phyloP scores from a whole-genome alignment of 164 flowering plant genomes.

The Brasenia schreberi region DNA sequence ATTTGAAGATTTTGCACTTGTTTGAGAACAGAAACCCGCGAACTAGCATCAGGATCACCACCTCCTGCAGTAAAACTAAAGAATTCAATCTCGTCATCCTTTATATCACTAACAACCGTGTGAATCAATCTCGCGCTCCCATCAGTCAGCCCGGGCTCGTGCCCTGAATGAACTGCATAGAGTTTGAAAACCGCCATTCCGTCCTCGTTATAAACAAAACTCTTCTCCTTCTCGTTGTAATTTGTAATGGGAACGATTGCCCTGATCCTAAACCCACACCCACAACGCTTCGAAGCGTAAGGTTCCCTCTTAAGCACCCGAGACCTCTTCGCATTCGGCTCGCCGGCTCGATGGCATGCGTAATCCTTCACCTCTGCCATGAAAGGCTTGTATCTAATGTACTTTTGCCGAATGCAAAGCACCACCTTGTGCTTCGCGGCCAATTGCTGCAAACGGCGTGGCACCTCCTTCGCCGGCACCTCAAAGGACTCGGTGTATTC shows the following conservation, averaged over 20 bases:
- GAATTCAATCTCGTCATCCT: background rate
- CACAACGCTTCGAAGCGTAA: conserved; percentile 87
- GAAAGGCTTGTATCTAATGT: conserved; percentile 91
- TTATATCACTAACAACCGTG: conserved; percentile 48
- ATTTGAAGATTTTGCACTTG: conserved; percentile 65
- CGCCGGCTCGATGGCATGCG: conserved; percentile 96
- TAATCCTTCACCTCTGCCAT: conserved; percentile 99
- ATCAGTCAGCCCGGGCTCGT: conserved; percentile 94
- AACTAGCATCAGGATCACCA: conserved; percentile 39
- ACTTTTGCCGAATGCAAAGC: conserved; percentile 93
- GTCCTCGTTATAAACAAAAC: conserved; percentile 89
- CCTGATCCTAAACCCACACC: conserved; percentile 94
- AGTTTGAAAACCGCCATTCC: conserved; percentile 86
- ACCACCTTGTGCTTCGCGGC: conserved; percentile 95
- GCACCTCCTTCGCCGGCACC: conserved; percentile 89
- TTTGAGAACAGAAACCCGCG: conserved; percentile 47
- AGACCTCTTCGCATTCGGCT: conserved; percentile 71
- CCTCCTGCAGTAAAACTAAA: background rate
- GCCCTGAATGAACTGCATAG: conserved; percentile 94
- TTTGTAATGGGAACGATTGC: conserved; percentile 89
- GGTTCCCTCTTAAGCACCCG: conserved; percentile 85
- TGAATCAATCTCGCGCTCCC: conserved; percentile 98
- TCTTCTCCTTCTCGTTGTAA: conserved; percentile 95
- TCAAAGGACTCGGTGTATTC: conserved; percentile 96
- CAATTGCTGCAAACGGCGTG: conserved; percentile 54